A percentile compares a stretch with the other conserved stretches of the same genome.
Conservation (phyloP, 495 filamentous ascomycete genomes). For the Neurospora discreta region DNA sequence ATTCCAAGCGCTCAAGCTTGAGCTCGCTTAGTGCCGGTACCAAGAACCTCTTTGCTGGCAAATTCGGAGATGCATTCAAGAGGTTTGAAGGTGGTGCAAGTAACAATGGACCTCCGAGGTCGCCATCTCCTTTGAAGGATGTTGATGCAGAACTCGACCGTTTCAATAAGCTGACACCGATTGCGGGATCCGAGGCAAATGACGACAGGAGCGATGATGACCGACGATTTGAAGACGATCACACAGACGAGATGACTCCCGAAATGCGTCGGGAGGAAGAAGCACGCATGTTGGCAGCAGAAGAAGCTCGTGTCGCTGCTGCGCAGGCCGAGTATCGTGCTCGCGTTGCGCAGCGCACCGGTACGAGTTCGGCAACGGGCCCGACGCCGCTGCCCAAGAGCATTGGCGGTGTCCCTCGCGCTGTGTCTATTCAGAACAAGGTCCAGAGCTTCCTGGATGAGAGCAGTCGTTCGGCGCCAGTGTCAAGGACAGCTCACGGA, state of each 20-base stretch:
- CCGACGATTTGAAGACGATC: conserved; percentile 38
- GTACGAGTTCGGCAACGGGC: conserved; percentile 21
- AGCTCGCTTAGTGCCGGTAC: conserved; percentile 62
- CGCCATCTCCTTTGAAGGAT: conserved; percentile 45
- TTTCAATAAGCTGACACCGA: conserved; percentile 44
- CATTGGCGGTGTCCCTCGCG: conserved; percentile 51
- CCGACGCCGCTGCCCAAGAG: conserved; percentile 29
- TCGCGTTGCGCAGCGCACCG: conserved; percentile 54
- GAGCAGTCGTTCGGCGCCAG: conserved; percentile 45
- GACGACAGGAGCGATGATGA: conserved; percentile 61
- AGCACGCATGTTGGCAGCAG: conserved; percentile 67
- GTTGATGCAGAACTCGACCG: conserved; percentile 15
- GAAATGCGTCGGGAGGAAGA: conserved; percentile 90
- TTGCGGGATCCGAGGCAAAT: conserved; percentile 65
- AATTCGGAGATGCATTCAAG: conserved; percentile 93
- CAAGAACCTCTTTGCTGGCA: conserved; percentile 78
- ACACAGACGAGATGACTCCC: conserved; percentile 58
- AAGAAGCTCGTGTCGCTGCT: conserved; percentile 84
- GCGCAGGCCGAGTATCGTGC: conserved; percentile 86
- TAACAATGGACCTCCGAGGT: conserved; percentile 35
- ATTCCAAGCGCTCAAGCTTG: conserved; percentile 72
- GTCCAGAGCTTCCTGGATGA: conserved; percentile 82
- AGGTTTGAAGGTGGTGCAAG: conserved; percentile 60
- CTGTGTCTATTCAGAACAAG: conserved; percentile 77
- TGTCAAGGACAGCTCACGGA: conserved; percentile 68